phyloP scores from a whole-genome alignment of 305 asterid genomes.

The Fraxinus sp. region DNA sequence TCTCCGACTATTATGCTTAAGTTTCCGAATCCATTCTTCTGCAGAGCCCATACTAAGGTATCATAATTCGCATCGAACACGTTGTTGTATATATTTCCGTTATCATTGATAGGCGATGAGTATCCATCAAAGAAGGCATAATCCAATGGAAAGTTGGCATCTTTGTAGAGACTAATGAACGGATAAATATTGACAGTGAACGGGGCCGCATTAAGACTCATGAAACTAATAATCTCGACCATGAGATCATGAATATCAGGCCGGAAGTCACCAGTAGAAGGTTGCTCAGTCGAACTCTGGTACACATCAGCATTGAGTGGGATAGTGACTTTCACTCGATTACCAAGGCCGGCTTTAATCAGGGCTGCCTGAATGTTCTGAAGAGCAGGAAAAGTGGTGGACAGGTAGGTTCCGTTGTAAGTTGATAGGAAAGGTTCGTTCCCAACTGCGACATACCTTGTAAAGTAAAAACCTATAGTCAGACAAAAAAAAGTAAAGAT shows the following conservation, averaged over 20 bases:
- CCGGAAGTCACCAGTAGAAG: slow-evolving; percentile 82
- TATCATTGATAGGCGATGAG: slow-evolving; percentile 67
- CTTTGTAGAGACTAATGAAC: slow-evolving; percentile 71
- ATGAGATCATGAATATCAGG: slow-evolving; percentile 56
- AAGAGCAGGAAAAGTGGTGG: slow-evolving; percentile 72
- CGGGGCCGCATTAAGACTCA: slow-evolving; percentile 60
- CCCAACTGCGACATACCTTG: slow-evolving; percentile 95
- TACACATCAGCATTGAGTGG: slow-evolving; percentile 91
- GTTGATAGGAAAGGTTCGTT: slow-evolving; percentile 79
- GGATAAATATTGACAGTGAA: slow-evolving; percentile 95
- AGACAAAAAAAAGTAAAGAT: not conserved
- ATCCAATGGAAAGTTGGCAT: slow-evolving; percentile 66
- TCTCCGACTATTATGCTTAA: slow-evolving; percentile 74
- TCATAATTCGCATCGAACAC: slow-evolving; percentile 87
- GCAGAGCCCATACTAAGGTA: slow-evolving; percentile 82
- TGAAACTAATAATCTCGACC: slow-evolving; percentile 62
- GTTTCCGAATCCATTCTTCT: slow-evolving; percentile 65
- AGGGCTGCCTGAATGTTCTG: slow-evolving; percentile 87
- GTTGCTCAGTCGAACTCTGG: slow-evolving; percentile 54
- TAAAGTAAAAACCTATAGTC: not conserved
- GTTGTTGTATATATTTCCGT: slow-evolving; percentile 63
- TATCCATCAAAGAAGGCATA: slow-evolving; percentile 88
- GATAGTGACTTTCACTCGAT: slow-evolving; percentile 59
- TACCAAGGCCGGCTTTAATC: slow-evolving; percentile 78
- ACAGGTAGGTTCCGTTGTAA: slow-evolving; percentile 59